A percentile compares a stretch with the other conserved stretches of the same genome.
Conservation (phyloP, 345 rosid genomes). For the Populus simonii region DNA sequence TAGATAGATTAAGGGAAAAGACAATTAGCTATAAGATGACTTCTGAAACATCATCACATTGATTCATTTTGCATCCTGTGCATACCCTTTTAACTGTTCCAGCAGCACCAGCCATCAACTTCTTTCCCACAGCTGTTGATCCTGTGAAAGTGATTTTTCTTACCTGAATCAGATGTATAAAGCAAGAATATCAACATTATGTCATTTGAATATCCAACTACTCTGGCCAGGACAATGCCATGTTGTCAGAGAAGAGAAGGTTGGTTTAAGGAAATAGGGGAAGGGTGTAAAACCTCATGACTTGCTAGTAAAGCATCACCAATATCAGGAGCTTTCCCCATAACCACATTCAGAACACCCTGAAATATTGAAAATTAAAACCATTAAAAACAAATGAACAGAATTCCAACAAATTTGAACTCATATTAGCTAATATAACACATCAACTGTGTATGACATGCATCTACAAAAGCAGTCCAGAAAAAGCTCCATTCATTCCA, state of each 20-base stretch:
- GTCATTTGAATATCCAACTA: not conserved
- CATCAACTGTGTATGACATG: not conserved
- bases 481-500: not conserved
- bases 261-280: not conserved
- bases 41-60: not conserved
- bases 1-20: slow-evolving; percentile 22
- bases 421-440: not conserved
- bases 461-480: not conserved
- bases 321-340: slow-evolving; percentile 87
- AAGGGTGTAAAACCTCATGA: slow-evolving; percentile 53
- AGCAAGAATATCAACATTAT: slow-evolving; percentile 9
- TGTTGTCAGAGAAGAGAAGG: slow-evolving; percentile 2
- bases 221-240: slow-evolving; percentile 5
- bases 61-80: slow-evolving; percentile 13
- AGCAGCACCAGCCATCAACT: slow-evolving; percentile 95
- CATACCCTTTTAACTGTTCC: slow-evolving; percentile 85
- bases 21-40: slow-evolving; percentile 13
- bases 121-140: slow-evolving; percentile 96
- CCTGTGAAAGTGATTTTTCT: slow-evolving; percentile 94
- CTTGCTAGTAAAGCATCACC: slow-evolving; percentile 81
- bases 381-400: slow-evolving; percentile 12
- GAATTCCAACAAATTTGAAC: not conserved
- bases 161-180: slow-evolving; percentile 50
- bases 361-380: slow-evolving; percentile 24
- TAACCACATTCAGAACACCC: slow-evolving; percentile 83